Percentiles rank a stretch among this genome's conserved stretches.
Evolutionary conservation across 352 stramenopile species (phyloP).

Genomic region (Pythium graminicola): DNA sequence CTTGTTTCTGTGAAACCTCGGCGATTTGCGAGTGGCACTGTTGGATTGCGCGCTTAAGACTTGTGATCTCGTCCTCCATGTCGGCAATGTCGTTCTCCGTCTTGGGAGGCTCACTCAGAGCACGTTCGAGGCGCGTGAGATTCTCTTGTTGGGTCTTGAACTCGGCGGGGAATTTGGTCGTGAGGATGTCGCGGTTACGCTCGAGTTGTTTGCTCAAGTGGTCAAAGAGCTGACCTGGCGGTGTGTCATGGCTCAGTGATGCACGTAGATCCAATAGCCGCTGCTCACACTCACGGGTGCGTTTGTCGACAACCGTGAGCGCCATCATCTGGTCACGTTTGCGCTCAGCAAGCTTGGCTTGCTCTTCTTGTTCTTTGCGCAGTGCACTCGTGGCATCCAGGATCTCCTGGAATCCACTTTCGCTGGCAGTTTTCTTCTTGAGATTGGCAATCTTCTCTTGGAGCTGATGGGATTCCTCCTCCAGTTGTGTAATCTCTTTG

Average conservation of each 20-base stretch:
- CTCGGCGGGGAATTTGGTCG: slow-evolving; percentile 66
- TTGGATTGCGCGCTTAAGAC: slow-evolving; percentile 51
- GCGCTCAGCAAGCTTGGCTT: slow-evolving; percentile 86
- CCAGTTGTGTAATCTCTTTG: slow-evolving; percentile 88
- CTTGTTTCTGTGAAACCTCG: slow-evolving; percentile 45
- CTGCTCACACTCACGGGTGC: slow-evolving; percentile 60
- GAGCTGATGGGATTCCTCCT: slow-evolving; percentile 88
- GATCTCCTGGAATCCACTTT: slow-evolving; percentile 85
- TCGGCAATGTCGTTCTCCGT: slow-evolving; percentile 83
- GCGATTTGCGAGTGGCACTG: slow-evolving; percentile 67
- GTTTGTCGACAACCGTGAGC: slow-evolving; percentile 80
- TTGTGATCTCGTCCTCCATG: slow-evolving; percentile 78
- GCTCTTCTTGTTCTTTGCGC: slow-evolving; percentile 92
- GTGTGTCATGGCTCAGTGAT: slow-evolving; percentile 67
- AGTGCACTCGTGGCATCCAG: slow-evolving; percentile 86
- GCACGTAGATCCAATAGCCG: slow-evolving; percentile 64
- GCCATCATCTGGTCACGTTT: slow-evolving; percentile 85
- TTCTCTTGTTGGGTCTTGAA: slow-evolving; percentile 72
- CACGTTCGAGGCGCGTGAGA: slow-evolving; percentile 64
- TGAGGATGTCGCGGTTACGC: slow-evolving; percentile 62
- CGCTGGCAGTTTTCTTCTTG: slow-evolving; percentile 80
- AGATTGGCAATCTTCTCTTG: slow-evolving; percentile 87
- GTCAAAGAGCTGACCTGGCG: slow-evolving; percentile 84
- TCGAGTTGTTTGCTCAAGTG: slow-evolving; percentile 73
- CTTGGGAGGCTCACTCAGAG: slow-evolving; percentile 69